Evolutionary conservation across 169 alveolate genomes (phyloP).

Genomic region (Plasmodium berghei): DNA sequence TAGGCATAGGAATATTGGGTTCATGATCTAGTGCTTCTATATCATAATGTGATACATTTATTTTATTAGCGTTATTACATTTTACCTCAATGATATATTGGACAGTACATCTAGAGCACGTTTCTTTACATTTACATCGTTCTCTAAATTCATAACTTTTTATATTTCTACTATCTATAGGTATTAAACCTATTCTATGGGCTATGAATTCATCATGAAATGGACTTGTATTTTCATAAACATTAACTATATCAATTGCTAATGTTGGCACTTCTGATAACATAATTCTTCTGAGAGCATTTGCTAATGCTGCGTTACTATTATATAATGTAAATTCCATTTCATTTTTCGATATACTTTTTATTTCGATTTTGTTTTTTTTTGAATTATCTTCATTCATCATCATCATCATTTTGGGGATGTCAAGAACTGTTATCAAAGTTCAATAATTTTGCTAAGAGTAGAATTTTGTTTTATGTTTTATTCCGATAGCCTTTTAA

Average conservation of each 20-base stretch:
- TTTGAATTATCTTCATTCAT: slow-evolving; percentile 11
- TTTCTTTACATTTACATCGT: slow-evolving; percentile 93
- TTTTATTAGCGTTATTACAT: slow-evolving; percentile 90
- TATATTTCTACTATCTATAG: slow-evolving; percentile 91
- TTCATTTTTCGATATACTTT: slow-evolving; percentile 79
- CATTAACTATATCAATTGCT: slow-evolving; percentile 96
- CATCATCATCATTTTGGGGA: slow-evolving; percentile 27
- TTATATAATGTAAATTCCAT: slow-evolving; percentile 91
- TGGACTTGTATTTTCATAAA: slow-evolving; percentile 94
- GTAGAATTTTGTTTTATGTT: too few species aligned
- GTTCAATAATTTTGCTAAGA: too few species aligned
- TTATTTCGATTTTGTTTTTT: slow-evolving; percentile 82
- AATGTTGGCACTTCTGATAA: slow-evolving; percentile 97
- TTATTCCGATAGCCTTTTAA: too few species aligned
- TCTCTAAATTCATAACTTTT: slow-evolving; percentile 92
- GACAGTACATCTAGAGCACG: slow-evolving; percentile 93
- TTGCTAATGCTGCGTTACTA: slow-evolving; percentile 94
- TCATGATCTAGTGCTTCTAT: slow-evolving; percentile 84
- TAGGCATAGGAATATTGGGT: slow-evolving; percentile 74
- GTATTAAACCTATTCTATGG: slow-evolving; percentile 96
- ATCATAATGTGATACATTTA: slow-evolving; percentile 90
- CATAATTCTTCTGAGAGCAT: slow-evolving; percentile 95
- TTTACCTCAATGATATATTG: slow-evolving; percentile 91
- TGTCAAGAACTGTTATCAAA: slow-evolving; percentile 1
- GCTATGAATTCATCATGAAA: slow-evolving; percentile 97